phyloP scores from a whole-genome alignment of 371 early-diverging fungal genomes.

The Mucor piriformis region DNA sequence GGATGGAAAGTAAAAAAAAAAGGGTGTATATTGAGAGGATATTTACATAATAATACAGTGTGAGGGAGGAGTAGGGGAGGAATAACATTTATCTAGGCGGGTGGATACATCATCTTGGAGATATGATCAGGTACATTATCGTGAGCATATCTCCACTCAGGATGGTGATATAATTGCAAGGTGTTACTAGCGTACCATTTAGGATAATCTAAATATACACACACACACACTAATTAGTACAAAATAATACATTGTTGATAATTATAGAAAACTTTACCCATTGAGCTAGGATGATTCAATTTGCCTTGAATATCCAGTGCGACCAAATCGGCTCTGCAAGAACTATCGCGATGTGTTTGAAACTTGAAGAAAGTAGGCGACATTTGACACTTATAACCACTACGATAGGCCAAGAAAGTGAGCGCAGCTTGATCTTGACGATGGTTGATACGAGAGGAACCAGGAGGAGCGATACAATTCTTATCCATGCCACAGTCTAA shows the following conservation, averaged over 20 bases:
- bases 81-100: slow-evolving; percentile 1
- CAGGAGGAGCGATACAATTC: slow-evolving; percentile 60
- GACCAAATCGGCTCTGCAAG: slow-evolving; percentile 29
- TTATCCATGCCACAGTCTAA: slow-evolving; percentile 51
- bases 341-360: slow-evolving; percentile 29
- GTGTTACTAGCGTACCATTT: slow-evolving; percentile 36
- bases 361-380: slow-evolving; percentile 20
- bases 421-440: slow-evolving; percentile 64
- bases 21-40: neutral
- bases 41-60: neutral
- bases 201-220: slow-evolving; percentile 24
- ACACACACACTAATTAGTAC: neutral
- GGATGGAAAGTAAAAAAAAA: neutral
- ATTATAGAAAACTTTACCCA: slow-evolving; percentile 21
- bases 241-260: too few species aligned
- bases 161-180: slow-evolving; percentile 30
- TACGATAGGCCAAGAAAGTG: slow-evolving; percentile 48
- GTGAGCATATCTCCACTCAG: slow-evolving; percentile 37
- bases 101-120: slow-evolving; percentile 7
- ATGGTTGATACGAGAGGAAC: slow-evolving; percentile 55
- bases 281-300: slow-evolving; percentile 28
- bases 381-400: slow-evolving; percentile 23
- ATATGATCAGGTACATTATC: slow-evolving; percentile 29
- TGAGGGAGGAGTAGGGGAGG: neutral
- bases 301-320: slow-evolving; percentile 29